Evolutionary conservation across 805 yeast species (phyloP).

Genomic region (Lachancea waltii): DNA sequence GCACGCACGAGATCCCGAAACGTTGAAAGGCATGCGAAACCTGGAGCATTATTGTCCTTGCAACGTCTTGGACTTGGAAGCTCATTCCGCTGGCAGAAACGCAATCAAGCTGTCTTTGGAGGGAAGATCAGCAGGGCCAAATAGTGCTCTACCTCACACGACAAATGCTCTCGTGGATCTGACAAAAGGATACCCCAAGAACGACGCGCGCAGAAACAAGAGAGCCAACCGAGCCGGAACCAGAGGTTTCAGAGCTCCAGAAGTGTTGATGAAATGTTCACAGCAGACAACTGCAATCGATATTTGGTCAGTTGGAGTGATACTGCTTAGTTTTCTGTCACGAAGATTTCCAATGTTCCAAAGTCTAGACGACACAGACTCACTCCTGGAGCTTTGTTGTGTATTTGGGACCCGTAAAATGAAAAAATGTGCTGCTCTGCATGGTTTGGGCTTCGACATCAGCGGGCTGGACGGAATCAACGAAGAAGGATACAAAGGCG

Average conservation of each 20-base stretch:
- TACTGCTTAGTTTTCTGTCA: slow-evolving; percentile 67
- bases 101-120: slow-evolving; percentile 9
- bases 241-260: slow-evolving; percentile 92
- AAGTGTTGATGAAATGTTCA: slow-evolving; percentile 79
- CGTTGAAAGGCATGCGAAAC: slow-evolving; percentile 2
- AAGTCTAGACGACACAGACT: slow-evolving; percentile 90
- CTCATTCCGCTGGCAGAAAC: slow-evolving; percentile 12
- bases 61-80: slow-evolving; percentile 31
- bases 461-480: slow-evolving; percentile 42
- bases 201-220: slow-evolving; percentile 80
- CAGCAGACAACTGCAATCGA: slow-evolving; percentile 79
- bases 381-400: slow-evolving; percentile 74
- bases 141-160: slow-evolving; percentile 28
- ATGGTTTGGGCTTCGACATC: slow-evolving; percentile 82
- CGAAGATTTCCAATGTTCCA: slow-evolving; percentile 90
- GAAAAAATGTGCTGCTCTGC: slow-evolving; percentile 71
- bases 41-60: slow-evolving; percentile 50
- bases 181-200: slow-evolving; percentile 71
- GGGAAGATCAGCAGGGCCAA: slow-evolving; percentile 6
- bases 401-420: slow-evolving; percentile 72
- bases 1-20: neutral
- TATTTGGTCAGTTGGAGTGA: slow-evolving; percentile 90
- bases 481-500: slow-evolving; percentile 34
- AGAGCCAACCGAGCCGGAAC: slow-evolving; percentile 97
- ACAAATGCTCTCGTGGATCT: slow-evolving; percentile 20